These are phyloP conservation scores for Cyberlindnera samutprakarnensis DNA, from an alignment of 805 yeast species.

Conservation along the genomic window DNA sequence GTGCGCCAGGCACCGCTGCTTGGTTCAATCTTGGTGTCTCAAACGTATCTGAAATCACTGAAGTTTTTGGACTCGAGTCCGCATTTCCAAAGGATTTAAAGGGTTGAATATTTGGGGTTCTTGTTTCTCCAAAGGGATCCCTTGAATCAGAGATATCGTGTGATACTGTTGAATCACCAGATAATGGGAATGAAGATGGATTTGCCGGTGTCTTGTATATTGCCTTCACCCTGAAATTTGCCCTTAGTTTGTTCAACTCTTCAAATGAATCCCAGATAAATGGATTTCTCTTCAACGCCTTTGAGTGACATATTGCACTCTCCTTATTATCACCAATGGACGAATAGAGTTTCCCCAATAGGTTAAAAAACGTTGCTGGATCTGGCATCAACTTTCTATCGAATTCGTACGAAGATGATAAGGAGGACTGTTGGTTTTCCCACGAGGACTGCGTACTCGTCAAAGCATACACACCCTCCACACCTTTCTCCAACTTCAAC, in stretches of 20 bases:
- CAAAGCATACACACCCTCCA: slow-evolving; percentile 55
- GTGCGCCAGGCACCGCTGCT: slow-evolving; percentile 29
- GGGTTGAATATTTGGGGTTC: slow-evolving; percentile 12
- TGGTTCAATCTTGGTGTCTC: slow-evolving; percentile 36
- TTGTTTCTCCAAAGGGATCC: slow-evolving; percentile 23
- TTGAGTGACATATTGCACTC: slow-evolving; percentile 59
- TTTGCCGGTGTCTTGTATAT: slow-evolving; percentile 31
- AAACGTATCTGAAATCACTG: slow-evolving; percentile 21
- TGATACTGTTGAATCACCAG: slow-evolving; percentile 1
- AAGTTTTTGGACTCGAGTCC: slow-evolving; percentile 2
- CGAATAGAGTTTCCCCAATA: slow-evolving; percentile 63
- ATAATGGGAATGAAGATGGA: slow-evolving; percentile 11
- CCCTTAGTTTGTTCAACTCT: slow-evolving; percentile 65
- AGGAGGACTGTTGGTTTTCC: slow-evolving; percentile 18
- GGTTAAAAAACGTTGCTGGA: slow-evolving; percentile 55
- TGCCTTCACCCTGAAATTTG: slow-evolving; percentile 52
- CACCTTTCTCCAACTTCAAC: slow-evolving; percentile 41
- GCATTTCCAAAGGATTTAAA: slow-evolving; percentile 5
- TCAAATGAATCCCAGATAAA: slow-evolving; percentile 83
- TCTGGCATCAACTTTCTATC: slow-evolving; percentile 44
- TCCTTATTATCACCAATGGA: slow-evolving; percentile 53
- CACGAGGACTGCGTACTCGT: slow-evolving; percentile 31
- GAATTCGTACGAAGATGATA: slow-evolving; percentile 29
- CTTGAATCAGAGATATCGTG: slow-evolving; percentile 9
- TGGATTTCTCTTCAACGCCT: slow-evolving; percentile 68